Conservation (phyloP, 2,329 filamentous ascomycete genomes). For the Septoria petroselini region DNA sequence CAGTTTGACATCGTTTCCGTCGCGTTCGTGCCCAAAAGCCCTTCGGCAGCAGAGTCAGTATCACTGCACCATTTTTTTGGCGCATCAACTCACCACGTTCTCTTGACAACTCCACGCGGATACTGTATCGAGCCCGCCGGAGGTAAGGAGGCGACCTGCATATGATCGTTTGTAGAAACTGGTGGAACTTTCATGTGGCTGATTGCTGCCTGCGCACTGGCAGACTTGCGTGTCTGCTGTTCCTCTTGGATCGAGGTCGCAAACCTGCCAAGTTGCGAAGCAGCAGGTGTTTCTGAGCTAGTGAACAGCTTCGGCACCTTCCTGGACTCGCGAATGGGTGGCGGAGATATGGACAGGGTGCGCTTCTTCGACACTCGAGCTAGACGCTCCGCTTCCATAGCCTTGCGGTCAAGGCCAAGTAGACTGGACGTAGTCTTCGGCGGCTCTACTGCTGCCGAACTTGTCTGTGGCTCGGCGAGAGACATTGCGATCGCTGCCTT, state of each 20-base stretch:
- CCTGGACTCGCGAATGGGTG: slow-evolving; percentile 26
- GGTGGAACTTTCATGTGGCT: slow-evolving; percentile 15
- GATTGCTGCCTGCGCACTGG: slow-evolving; percentile 27
- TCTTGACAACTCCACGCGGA: slow-evolving; percentile 67
- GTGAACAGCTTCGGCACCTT: slow-evolving; percentile 31
- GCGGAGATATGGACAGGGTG: slow-evolving; percentile 47
- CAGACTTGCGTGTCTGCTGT: slow-evolving; percentile 26
- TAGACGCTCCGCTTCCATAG: slow-evolving; percentile 82
- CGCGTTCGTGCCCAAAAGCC: slow-evolving; percentile 59
- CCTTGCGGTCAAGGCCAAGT: slow-evolving; percentile 66
- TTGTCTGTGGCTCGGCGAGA: slow-evolving; percentile 14
- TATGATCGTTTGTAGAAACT: not conserved
- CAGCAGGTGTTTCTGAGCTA: slow-evolving; percentile 23
- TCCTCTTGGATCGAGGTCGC: slow-evolving; percentile 26
- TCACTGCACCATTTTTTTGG: not conserved
- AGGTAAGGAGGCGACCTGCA: not conserved
- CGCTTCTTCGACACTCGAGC: slow-evolving; percentile 64
- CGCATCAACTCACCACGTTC: slow-evolving; percentile 60
- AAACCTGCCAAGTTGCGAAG: slow-evolving; percentile 30
- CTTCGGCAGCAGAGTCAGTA: not conserved
- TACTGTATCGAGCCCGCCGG: slow-evolving; percentile 41
- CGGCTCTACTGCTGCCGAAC: not conserved
- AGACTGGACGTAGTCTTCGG: slow-evolving; percentile 31
- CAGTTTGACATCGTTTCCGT: slow-evolving; percentile 73
- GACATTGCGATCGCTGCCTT: slow-evolving; percentile 55